phyloP scores from a whole-genome alignment of 2,329 filamentous ascomycete species.

The Clonostachys rosea region DNA sequence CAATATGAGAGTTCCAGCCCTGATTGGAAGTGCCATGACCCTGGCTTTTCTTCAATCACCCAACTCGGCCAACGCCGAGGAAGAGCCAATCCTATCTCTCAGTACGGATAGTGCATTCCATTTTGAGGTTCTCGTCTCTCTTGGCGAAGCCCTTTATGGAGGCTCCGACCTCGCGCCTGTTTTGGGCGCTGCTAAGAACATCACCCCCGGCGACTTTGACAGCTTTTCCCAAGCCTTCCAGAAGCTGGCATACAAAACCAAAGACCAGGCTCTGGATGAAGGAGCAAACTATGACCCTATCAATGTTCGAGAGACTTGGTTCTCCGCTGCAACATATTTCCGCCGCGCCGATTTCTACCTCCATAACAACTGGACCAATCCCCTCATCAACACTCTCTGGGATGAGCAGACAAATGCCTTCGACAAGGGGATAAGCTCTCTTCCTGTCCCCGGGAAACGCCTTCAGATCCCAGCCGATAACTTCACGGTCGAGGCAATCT shows the following conservation, averaged over 20 bases:
- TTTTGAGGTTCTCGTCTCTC: constrained; percentile 6
- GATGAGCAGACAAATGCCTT: constrained; percentile 22
- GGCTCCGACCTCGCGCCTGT: constrained; percentile 5
- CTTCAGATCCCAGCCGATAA: constrained; percentile 12
- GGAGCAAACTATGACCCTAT: constrained; percentile 4
- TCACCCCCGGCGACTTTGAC: constrained; percentile 6
- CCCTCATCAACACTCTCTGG: constrained; percentile 25
- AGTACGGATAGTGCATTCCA: constrained; percentile 1
- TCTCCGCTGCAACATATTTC: constrained; percentile 29
- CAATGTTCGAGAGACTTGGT: constrained; percentile 10
- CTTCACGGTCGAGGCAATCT: constrained; percentile 28
- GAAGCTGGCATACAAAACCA: constrained; percentile 3
- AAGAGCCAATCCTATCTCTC: too few relatives aligned
- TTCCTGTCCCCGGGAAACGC: constrained; percentile 11
- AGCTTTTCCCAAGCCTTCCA: constrained; percentile 2
- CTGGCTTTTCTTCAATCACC: too few relatives aligned
- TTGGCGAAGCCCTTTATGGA: constrained; percentile 1
- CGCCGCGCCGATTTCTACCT: constrained; percentile 29
- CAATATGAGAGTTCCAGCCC: too few relatives aligned
- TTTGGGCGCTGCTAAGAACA: constrained; percentile 15
- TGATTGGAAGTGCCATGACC: too few relatives aligned
- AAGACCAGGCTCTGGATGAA: constrained; percentile 3
- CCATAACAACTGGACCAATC: constrained; percentile 25
- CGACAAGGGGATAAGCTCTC: constrained; percentile 21
- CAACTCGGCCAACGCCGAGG: too few relatives aligned